Base-by-base conservation (phyloP, 2,329 filamentous ascomycete genomes). In the Xylariaceae sp. region DNA sequence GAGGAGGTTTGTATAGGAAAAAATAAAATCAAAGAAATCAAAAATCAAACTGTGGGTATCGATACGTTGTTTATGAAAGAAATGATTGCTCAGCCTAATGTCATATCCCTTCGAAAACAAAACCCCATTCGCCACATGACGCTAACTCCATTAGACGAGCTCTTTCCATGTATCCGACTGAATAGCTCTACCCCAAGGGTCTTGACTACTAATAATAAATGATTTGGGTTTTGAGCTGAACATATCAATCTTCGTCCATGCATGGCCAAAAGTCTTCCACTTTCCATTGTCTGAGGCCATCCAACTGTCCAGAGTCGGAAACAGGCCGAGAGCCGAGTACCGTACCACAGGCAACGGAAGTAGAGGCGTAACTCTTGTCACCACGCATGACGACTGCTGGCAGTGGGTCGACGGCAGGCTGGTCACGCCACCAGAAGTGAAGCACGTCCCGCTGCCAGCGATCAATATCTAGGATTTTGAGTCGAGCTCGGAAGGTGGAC, bases 381-480 rank as follows among this genome's bases (percentile, higher is more conserved):
- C 49, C 52, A 15, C 58, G 56, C 27, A 55, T 47, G 16, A 60
- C 55, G 21, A 50, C 51, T 30, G 40, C 21, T 10, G 59, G 24
- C 8, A 58, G 57, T 24, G 59, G 30, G 13, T 64, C 66, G 11
- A 67, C n/a, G n/a, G n/a, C 63, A 37, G 63, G 60, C 16, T 68
- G 67, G 36, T 78, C 76, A 18, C 62, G 61, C 18, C 70, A 65
- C 76, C 76, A 79, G 47, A 69, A 68, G 21, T 67, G 62, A 15
- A 78, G 64, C 1, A 77, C 74, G 21, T 76, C 70, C 23, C 68
- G 62, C 54, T 79, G 73, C 75, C 76, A 79, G n/a, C 63, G 62
- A 15, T 65, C 58, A 6, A 67, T 35, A 50, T 74, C 71, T 7
- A 66, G 60, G 13, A 76, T 68, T 15, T 63, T 63, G 13, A 74